Conservation (phyloP, 306 rosid genomes). For the Glycine soja region DNA sequence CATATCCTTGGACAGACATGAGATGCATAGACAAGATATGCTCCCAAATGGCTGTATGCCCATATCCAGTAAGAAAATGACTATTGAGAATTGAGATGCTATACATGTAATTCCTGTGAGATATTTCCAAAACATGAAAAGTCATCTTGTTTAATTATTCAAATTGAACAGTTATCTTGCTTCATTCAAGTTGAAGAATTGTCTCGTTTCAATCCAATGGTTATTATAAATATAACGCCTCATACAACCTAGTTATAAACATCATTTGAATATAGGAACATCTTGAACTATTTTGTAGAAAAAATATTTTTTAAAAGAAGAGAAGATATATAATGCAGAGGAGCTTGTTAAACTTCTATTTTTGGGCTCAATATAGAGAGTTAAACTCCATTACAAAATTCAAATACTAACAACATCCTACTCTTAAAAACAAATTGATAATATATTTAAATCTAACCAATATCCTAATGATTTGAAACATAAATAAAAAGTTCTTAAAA, state of each 20-base stretch:
- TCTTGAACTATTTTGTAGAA: background rate
- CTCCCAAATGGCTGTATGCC: background rate
- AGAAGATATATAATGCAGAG: background rate
- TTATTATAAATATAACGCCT: background rate
- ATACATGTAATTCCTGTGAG: background rate
- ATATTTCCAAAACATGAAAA: background rate
- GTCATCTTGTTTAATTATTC: background rate
- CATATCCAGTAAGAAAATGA: constrained; percentile 8
- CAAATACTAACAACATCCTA: background rate
- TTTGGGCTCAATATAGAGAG: background rate
- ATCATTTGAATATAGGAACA: background rate
- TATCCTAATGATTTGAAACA: background rate
- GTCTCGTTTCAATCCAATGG: background rate
- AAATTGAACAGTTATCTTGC: background rate
- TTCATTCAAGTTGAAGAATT: background rate
- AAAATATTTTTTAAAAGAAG: background rate
- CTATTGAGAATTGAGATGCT: background rate
- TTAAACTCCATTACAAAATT: background rate
- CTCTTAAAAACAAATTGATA: background rate
- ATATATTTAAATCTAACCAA: background rate
- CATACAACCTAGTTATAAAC: background rate
- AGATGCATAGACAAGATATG: constrained; percentile 6
- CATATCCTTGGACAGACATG: background rate
- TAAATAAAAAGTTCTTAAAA: background rate
- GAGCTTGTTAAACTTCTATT: background rate